A percentile compares a stretch with the other conserved stretches of the same genome.
Conservation (phyloP, 2,329 filamentous ascomycete species). For the Penicillium sclerotiorum region DNA sequence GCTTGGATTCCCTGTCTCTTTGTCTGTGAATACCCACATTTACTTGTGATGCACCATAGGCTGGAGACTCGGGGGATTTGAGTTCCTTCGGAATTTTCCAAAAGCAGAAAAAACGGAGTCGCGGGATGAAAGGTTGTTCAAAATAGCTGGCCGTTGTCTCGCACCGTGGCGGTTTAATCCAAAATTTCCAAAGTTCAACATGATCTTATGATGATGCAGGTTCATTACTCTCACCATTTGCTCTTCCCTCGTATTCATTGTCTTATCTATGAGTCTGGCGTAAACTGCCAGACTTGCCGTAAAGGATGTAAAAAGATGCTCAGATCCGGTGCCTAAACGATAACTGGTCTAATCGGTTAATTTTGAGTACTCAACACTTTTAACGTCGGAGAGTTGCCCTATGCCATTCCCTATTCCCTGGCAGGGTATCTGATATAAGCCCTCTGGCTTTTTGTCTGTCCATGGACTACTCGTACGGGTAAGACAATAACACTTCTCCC, state of each 20-base stretch:
- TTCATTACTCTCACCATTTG: conserved; percentile 19
- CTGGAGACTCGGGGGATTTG: conserved; percentile 27
- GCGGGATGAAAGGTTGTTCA: conserved; percentile 46
- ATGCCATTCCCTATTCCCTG: too few species aligned
- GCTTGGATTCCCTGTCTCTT: conserved; percentile 29
- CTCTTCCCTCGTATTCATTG: neutral
- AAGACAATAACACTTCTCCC: too few species aligned
- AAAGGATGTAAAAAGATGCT: too few species aligned
- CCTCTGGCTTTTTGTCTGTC: too few species aligned
- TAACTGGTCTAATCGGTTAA: too few species aligned
- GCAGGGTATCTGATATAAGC: too few species aligned
- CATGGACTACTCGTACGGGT: neutral
- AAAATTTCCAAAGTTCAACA: conserved; percentile 43
- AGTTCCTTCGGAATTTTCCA: conserved; percentile 35
- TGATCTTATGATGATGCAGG: conserved; percentile 34
- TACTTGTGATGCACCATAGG: conserved; percentile 37
- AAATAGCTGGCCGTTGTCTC: conserved; percentile 46
- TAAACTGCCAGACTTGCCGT: too few species aligned
- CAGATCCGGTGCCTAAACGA: too few species aligned
- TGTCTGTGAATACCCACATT: conserved; percentile 39
- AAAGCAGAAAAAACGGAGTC: conserved; percentile 43
- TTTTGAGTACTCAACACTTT: too few species aligned
- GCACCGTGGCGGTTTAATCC: conserved; percentile 48
- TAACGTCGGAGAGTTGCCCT: too few species aligned
- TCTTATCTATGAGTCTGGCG: neutral